A percentile compares a stretch with the other conserved stretches of the same genome.
Evolutionary conservation across 2,329 filamentous ascomycete species (phyloP).

Genomic region (Fusarium sp.): DNA sequence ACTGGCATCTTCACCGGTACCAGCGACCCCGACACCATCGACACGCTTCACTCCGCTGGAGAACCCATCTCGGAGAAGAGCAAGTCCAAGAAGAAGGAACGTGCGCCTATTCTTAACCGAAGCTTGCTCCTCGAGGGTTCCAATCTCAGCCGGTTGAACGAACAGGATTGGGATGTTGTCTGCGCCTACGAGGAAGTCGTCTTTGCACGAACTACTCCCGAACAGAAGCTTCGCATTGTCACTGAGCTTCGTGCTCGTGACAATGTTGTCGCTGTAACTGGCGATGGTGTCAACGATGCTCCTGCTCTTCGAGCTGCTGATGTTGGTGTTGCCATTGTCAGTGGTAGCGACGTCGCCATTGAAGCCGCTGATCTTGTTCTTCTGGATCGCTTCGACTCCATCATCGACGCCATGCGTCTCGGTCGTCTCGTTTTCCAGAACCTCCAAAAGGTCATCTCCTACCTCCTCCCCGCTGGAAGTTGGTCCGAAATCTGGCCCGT

Average conservation of each 20-base stretch:
- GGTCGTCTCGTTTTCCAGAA: constrained; percentile 57
- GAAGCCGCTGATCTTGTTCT: constrained; percentile 74
- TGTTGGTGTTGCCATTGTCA: constrained; percentile 76
- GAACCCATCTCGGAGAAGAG: constrained; percentile 25
- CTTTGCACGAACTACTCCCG: constrained; percentile 75
- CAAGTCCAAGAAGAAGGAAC: constrained; percentile 21
- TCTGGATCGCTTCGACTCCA: constrained; percentile 78
- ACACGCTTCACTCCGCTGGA: constrained; percentile 24
- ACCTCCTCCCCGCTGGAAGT: constrained; percentile 63
- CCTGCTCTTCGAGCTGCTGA: constrained; percentile 75
- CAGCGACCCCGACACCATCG: constrained; percentile 55
- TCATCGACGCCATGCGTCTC: constrained; percentile 71
- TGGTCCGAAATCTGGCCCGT: constrained; percentile 71
- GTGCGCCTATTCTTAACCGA: constrained; percentile 12
- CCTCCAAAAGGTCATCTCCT: constrained; percentile 56
- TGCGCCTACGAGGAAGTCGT: constrained; percentile 70
- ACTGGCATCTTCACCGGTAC: constrained; percentile 71
- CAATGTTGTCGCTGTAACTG: constrained; percentile 77
- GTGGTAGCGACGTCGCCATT: constrained; percentile 74
- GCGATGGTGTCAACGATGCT: constrained; percentile 77
- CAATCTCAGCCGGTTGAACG: constrained; percentile 65
- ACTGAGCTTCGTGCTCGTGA: constrained; percentile 71
- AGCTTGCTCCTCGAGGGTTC: constrained; percentile 65
- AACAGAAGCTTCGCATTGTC: constrained; percentile 80
- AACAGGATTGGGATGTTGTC: constrained; percentile 57